Base-by-base conservation (phyloP, 2,329 filamentous ascomycete genomes). In the Alternaria arborescens region DNA sequence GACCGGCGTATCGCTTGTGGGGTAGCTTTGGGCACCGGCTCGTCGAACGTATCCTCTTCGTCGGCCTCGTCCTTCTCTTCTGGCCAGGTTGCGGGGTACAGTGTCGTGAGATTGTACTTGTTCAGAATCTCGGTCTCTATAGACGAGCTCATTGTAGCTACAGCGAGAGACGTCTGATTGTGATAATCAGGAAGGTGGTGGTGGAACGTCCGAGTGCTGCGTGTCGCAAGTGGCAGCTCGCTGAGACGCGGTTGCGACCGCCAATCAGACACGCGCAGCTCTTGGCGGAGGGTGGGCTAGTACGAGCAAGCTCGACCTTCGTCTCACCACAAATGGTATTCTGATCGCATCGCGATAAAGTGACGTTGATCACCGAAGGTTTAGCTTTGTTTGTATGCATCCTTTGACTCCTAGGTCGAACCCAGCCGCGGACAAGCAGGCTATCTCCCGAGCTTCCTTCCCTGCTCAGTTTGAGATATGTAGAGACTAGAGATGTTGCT, bases 51-150 rank as follows among this genome's bases (percentile, higher is more conserved):
- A 55, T 79, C 78, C 20, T 74, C 78, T 86, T 89, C 47, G 83
- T 86, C 77, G 72, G 87, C 88, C 57, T 89, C 86, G 68, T 94
- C 89, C 77, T 93, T 89, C 71, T 96, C 91, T 50, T 88, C 83
- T 0, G 94, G 94, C 94, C 94, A 98, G 83, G 92, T 88, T 36
- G 87, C 86, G 2, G 94, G 94, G 77, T 88, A 94, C 20, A 91
- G 84, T 14, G 86, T 91, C 42, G 90, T 86, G 50, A 98, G 86
- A 78, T 93, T 91, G 82, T 98, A 98, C 81, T 97, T 93, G 70
- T 93, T 93, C 71, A 95, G 88, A 55, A 98, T 87, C 46, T 87
- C 88, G 63, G 89, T 87, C 73, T 95, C 91, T 34, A 72, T 71
- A 22, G 66, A 61, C 46, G 65, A 60, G 50, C 70, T 73, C 75